These are phyloP conservation scores for Plicaturopsis crispa DNA, from an alignment of 768 basidiomycete genomes.

Conservation along the genomic window DNA sequence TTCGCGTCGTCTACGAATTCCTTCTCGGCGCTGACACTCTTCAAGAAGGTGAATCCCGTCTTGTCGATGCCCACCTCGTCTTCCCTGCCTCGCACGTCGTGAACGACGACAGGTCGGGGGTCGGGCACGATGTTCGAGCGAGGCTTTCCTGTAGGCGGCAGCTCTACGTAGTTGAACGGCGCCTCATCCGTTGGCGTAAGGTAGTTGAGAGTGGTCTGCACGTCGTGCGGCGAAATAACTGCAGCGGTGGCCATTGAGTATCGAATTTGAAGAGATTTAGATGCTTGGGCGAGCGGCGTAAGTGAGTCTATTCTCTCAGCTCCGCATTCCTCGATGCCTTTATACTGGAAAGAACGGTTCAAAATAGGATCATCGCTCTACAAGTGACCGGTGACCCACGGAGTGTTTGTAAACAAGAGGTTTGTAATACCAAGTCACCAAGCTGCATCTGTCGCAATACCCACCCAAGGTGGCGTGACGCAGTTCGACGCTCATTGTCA, in stretches of 20 bases:
- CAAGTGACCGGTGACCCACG: too few species aligned
- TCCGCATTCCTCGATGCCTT: too few species aligned
- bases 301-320: too few species aligned
- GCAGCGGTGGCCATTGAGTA: conserved; percentile 14
- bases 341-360: too few species aligned
- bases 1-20: conserved; percentile 30
- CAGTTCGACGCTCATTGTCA: too few species aligned
- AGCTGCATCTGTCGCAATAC: too few species aligned
- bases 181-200: conserved; percentile 18
- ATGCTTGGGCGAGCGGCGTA: too few species aligned
- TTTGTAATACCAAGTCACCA: too few species aligned
- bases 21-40: conserved; percentile 24
- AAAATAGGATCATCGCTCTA: too few species aligned
- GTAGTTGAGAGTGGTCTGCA: conserved; percentile 31
- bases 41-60: conserved; percentile 37
- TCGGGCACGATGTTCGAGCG: conserved; percentile 22
- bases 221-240: conserved; percentile 23
- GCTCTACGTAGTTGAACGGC: conserved; percentile 26
- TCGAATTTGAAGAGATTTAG: background rate
- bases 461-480: too few species aligned
- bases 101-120: conserved; percentile 15
- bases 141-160: conserved; percentile 18
- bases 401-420: too few species aligned
- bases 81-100: conserved; percentile 28
- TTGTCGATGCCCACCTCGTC: conserved; percentile 22